phyloP scores from a whole-genome alignment of 306 rosid species.

The Sicyos baderoa region DNA sequence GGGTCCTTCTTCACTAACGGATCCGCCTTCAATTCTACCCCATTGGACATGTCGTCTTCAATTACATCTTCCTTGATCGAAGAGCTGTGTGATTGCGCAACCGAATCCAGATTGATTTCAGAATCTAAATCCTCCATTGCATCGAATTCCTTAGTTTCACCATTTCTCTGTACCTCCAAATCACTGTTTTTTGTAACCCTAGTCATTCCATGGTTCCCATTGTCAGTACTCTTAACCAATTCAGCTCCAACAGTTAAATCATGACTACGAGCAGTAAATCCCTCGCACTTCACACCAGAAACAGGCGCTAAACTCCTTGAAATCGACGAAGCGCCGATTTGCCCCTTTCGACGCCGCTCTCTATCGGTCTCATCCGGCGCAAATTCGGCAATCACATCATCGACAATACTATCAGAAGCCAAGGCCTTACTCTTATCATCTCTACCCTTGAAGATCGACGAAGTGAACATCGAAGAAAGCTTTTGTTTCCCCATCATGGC shows the following conservation, averaged over 20 bases:
- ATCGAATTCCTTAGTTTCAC: slow-evolving; percentile 18
- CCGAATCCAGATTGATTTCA: slow-evolving; percentile 18
- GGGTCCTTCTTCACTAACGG: slow-evolving; percentile 29
- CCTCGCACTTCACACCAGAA: slow-evolving; percentile 22
- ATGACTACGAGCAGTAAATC: slow-evolving; percentile 13
- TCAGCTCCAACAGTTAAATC: slow-evolving; percentile 23
- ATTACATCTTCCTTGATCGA: slow-evolving; percentile 20
- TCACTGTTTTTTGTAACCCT: slow-evolving; percentile 11
- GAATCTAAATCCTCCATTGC: slow-evolving; percentile 19
- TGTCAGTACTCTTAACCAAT: slow-evolving; percentile 4
- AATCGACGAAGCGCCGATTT: slow-evolving; percentile 8
- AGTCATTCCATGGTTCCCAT: slow-evolving; percentile 7
- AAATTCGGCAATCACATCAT: slow-evolving; percentile 76
- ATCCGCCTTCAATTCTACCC: slow-evolving; percentile 13
- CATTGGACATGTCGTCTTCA: slow-evolving; percentile 35
- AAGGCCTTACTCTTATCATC: slow-evolving; percentile 48
- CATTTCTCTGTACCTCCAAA: slow-evolving; percentile 20
- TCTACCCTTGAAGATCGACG: slow-evolving; percentile 46
- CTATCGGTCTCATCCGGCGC: slow-evolving; percentile 79
- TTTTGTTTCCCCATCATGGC: slow-evolving; percentile 76
- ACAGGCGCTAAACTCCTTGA: slow-evolving; percentile 20
- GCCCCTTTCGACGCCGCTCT: slow-evolving; percentile 49
- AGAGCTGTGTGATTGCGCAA: slow-evolving; percentile 18
- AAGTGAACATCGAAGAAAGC: slow-evolving; percentile 83
- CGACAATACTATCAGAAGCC: slow-evolving; percentile 56